Evolutionary conservation across 2,329 filamentous ascomycete species (phyloP).

Genomic region (Pseudonectria foliicola): DNA sequence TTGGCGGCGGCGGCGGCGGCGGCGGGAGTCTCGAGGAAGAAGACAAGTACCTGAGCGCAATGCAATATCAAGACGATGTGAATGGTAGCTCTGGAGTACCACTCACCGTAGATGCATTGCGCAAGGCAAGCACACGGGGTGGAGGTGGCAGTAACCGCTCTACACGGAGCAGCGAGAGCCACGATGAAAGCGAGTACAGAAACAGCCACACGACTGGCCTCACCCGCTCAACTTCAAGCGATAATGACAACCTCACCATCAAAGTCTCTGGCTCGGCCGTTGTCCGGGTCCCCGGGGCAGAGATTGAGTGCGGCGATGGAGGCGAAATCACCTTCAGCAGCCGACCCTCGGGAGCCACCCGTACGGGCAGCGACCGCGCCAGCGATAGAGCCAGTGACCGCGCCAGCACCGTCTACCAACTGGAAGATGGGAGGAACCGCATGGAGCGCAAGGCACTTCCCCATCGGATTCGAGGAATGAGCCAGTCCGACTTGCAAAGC

Average conservation of each 20-base stretch:
- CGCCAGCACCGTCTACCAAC: conserved; percentile 39
- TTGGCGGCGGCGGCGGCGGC: conserved; percentile 24
- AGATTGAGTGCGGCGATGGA: conserved; percentile 52
- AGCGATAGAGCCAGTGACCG: conserved; percentile 50
- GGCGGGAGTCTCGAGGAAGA: conserved; percentile 29
- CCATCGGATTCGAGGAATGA: conserved; percentile 39
- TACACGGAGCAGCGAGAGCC: conserved; percentile 52
- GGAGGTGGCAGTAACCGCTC: conserved; percentile 46
- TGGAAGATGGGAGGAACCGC: conserved; percentile 41
- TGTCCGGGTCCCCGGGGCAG: conserved; percentile 48
- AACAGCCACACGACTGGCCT: conserved; percentile 56
- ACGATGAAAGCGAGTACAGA: conserved; percentile 56
- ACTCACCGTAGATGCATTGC: conserved; percentile 50
- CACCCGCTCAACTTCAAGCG: conserved; percentile 44
- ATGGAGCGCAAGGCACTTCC: conserved; percentile 36
- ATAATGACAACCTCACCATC: conserved; percentile 55
- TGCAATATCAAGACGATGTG: conserved; percentile 47
- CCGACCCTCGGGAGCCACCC: conserved; percentile 23
- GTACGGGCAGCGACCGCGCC: conserved; percentile 44
- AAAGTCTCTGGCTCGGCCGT: conserved; percentile 50
- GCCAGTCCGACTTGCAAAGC: conserved; percentile 41
- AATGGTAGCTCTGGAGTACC: conserved; percentile 37
- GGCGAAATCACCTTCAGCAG: conserved; percentile 52
- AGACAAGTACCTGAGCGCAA: conserved; percentile 32
- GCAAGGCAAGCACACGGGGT: conserved; percentile 39